Base-by-base conservation (phyloP, 139 green algal genomes). In the Deuterostichococcus epilithicus region DNA sequence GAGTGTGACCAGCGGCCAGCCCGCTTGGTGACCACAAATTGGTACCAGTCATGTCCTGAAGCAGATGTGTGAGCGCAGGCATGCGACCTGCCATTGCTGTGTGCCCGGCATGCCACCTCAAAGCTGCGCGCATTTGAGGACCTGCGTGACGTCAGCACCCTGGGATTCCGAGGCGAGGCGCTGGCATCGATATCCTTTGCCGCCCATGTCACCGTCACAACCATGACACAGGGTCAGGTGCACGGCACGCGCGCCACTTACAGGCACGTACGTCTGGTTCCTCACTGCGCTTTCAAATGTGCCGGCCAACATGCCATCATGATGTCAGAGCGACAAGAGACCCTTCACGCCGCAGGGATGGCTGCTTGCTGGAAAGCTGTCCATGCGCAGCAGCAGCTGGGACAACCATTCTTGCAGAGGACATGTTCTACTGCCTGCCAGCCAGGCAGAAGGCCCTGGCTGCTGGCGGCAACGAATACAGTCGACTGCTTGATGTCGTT, bases 381-480 rank as follows among this genome's bases (percentile, higher is more conserved):
- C 88, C 92, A 2, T 91, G 90, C 65, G 95, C 96, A 13, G 90
- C 86, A 35, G 84, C 93, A 6, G 78, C 78, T 15, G 96, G 96
- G 59, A 99, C 96, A 42, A 95, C 88, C 45, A 93, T 99, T 45
- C 80, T 72, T 0, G 93, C 96, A 44, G 95, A 99, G 74, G 92
- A 98, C 86, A 86, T 99, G 33, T 99, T 99, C 76, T 98, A 94
- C 86, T 98, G 98, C 74, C 83, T 97, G 65, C 85, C 89, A 32
- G 90, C 92, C 0, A 78, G 96, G 18, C 81, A 83, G 36, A 93
- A 92, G 78, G 92, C 91, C 0, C 82, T 98, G 6, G 84, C 85
- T 30, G 87, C 70, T 26, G 72, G 82, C 0, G 72, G 75, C 3
- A 94, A 98, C 78, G 96, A 99, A 89, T 95, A 97, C 74, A 75